A percentile compares a stretch with the other conserved stretches of the same genome.
phyloP scores from a whole-genome alignment of 2,329 filamentous ascomycete genomes.

The Fusarium annulatum region DNA sequence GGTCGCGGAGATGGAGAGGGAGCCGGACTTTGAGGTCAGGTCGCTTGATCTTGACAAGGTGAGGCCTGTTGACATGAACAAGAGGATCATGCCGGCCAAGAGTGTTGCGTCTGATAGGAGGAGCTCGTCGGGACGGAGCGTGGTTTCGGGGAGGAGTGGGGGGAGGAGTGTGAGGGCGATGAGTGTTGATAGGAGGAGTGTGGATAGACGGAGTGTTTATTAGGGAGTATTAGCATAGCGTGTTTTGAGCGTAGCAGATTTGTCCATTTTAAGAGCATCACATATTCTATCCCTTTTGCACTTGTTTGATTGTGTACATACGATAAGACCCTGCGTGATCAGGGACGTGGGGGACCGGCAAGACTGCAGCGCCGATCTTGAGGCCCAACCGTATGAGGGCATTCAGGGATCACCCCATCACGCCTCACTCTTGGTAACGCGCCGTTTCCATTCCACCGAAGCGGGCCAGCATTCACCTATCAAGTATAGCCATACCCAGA shows the following conservation, averaged over 20 bases:
- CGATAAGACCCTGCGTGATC: background rate
- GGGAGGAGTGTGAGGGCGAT: conserved; percentile 14
- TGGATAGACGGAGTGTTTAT: conserved; percentile 12
- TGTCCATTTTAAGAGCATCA: background rate
- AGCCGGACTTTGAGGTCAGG: conserved; percentile 33
- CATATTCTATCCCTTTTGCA: accelerated
- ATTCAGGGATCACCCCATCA: background rate
- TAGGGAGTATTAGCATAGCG: conserved; percentile 16
- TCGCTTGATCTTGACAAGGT: conserved; percentile 25
- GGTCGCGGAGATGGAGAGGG: conserved; percentile 36
- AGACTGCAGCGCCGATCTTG: background rate
- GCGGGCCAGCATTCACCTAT: too few species aligned
- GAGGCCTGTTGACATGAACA: conserved; percentile 7
- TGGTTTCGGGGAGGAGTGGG: background rate
- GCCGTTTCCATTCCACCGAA: background rate
- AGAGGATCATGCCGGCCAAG: conserved; percentile 12
- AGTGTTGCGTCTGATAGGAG: conserved; percentile 2
- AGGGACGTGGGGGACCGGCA: background rate
- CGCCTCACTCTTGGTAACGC: accelerated
- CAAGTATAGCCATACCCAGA: accelerated
- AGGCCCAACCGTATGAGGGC: background rate
- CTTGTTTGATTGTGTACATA: accelerated
- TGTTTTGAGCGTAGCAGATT: background rate
- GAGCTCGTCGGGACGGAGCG: background rate
- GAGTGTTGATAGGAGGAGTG: conserved; percentile 22